phyloP scores from a whole-genome alignment of 345 rosid genomes.

The Citrus unshiu region DNA sequence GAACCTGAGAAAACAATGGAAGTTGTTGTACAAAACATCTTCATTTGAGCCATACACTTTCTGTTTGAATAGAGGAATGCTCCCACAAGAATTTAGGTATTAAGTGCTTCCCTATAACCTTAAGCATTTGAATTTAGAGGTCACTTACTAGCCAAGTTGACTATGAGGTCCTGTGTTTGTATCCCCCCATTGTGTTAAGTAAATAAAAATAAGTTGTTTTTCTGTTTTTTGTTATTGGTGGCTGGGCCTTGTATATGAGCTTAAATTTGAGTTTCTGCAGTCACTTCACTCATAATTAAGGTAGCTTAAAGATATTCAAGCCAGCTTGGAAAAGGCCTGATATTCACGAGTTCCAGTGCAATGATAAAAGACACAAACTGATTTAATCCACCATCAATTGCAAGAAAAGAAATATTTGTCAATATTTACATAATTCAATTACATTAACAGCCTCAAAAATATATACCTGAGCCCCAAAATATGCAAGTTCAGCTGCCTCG shows the following conservation, averaged over 20 bases:
- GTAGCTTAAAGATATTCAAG: background rate
- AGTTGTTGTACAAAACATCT: background rate
- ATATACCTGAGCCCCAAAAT: conserved; percentile 95
- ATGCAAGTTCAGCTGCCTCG: conserved; percentile 99
- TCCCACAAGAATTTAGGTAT: background rate
- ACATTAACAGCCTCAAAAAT: background rate
- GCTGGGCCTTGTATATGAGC: background rate
- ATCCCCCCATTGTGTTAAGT: background rate
- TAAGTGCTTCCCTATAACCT: background rate
- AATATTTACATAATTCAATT: background rate
- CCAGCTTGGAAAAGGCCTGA: background rate
- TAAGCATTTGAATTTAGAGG: background rate
- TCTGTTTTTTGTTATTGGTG: background rate
- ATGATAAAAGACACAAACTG: background rate
- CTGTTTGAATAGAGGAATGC: background rate
- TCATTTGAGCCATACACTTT: background rate
- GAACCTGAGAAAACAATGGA: conserved; percentile 48
- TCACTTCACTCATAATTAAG: background rate
- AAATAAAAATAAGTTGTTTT: background rate
- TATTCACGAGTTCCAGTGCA: background rate
- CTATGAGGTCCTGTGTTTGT: background rate
- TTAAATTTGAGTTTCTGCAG: background rate
- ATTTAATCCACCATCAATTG: background rate
- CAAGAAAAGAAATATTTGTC: background rate
- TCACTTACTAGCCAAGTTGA: background rate